Percentiles rank a stretch among this genome's conserved stretches.
phyloP scores from a whole-genome alignment of 164 flowering plant genomes.

The Euptelea pleiosperma region DNA sequence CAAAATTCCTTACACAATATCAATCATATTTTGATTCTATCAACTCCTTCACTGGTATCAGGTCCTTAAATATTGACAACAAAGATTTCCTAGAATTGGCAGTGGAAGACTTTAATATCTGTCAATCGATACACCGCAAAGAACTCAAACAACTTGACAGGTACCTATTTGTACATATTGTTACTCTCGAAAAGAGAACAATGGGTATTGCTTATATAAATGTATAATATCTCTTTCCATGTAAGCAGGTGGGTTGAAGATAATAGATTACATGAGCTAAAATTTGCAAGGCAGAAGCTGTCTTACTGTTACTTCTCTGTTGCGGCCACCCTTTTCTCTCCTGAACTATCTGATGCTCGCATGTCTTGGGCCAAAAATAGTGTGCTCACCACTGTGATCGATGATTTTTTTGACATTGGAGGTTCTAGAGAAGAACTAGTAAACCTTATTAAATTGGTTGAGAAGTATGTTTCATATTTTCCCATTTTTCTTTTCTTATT shows the following conservation, averaged over 20 bases:
- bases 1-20: background rate
- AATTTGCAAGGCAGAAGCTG: slow-evolving; percentile 6
- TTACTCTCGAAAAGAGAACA: no score
- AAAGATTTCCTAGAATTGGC: slow-evolving; percentile 41
- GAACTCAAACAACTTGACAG: slow-evolving; percentile 49
- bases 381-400: slow-evolving; percentile 65
- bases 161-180: no score
- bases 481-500: background rate
- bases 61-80: slow-evolving; percentile 32
- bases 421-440: slow-evolving; percentile 60
- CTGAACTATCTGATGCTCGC: slow-evolving; percentile 49
- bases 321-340: slow-evolving; percentile 41
- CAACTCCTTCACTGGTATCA: slow-evolving; percentile 15
- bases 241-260: slow-evolving; percentile 8
- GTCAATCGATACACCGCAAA: slow-evolving; percentile 39
- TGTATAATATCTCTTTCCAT: no score
- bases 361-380: slow-evolving; percentile 64
- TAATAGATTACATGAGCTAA: slow-evolving; percentile 10
- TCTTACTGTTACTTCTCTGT: slow-evolving; percentile 48
- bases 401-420: slow-evolving; percentile 73
- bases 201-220: no score
- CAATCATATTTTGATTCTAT: background rate
- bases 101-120: slow-evolving; percentile 48
- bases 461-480: slow-evolving; percentile 29
- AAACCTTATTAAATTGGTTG: slow-evolving; percentile 33